Evolutionary conservation across 768 basidiomycete genomes (phyloP).

Genomic region (Royoungia palumana): DNA sequence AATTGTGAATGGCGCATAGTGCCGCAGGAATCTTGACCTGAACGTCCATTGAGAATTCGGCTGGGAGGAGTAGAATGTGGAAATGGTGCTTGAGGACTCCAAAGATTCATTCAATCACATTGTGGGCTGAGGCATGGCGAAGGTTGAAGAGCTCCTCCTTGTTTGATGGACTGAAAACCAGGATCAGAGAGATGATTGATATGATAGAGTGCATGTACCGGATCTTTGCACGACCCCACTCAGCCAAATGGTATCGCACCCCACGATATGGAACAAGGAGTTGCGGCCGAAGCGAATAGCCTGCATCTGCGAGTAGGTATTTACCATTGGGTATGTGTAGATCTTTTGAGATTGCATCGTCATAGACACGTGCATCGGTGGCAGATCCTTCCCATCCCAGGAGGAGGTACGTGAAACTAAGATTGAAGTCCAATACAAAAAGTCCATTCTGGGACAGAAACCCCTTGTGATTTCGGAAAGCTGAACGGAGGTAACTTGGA

Average conservation of each 20-base stretch:
- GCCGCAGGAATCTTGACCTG: background rate
- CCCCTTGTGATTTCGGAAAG: background rate
- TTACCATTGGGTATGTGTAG: background rate
- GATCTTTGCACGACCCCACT: constrained; percentile 22
- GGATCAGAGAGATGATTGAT: background rate
- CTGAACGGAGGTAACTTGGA: background rate
- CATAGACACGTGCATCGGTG: background rate
- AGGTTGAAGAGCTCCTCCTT: constrained; percentile 26
- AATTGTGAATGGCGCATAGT: background rate
- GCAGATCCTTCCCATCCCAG: background rate
- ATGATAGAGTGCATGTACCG: background rate
- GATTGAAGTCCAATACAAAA: background rate
- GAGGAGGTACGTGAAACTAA: background rate
- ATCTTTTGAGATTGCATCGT: background rate
- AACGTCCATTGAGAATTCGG: background rate
- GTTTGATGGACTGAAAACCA: constrained; percentile 18
- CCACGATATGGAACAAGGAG: background rate
- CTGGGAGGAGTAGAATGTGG: background rate
- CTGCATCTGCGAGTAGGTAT: background rate
- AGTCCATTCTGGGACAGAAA: background rate
- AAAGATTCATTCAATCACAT: background rate
- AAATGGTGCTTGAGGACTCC: background rate
- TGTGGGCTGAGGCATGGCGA: constrained; percentile 12
- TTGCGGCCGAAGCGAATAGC: background rate
- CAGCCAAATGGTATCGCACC: constrained; percentile 33